Evolutionary conservation across 148 eudicot genomes (phyloP), one percentile per base, ranked within the genome.

Genomic region (Persicaria tinctoria): DNA sequence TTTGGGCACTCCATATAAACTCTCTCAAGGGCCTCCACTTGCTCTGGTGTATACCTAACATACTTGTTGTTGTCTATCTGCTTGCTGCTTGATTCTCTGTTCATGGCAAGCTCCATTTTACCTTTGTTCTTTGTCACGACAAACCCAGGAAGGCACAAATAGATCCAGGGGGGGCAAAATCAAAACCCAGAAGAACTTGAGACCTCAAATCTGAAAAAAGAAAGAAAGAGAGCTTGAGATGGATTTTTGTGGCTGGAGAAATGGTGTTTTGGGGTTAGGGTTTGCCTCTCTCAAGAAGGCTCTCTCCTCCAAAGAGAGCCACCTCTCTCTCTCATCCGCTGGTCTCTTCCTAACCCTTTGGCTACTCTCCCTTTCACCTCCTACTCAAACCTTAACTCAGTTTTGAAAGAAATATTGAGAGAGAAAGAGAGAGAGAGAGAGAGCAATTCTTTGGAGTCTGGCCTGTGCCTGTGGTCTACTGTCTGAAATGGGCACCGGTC

Each of bases 1-100:
- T 76, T 76, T 66, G 78, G 78, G 78, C 78, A 76, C 53, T 76
- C 78, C 73, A 68, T 16, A 46, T 76, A 76, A 38, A 76, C 74
- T 44, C 78, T 69, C 51, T 76, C 78, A 46, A 76, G 57, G 11
- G 74, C 78, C 53, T 76, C 78, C 38, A 76, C 74, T 51, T 76
- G 78, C 68, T 76, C 78, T 44, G 78, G 78, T 13, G 78, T 68
- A 70, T 76, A 76, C 78, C 78, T 68, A 45, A 76, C 78, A 70
- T 76, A 76, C 78, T 76, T 76, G 66, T 74, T 41, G 44, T 27
- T 45, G 55, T 76, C 78, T 59, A 76, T 76, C 77, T 74, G 63
- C 60, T 49, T 23, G 27, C 44, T 11, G 72, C 68, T 76, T 14
- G 73, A 64, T 12, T 68, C 78, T 66, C 14, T 75, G 51, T 51